Conservation (phyloP, 257 asterid genomes). For the Fraxinus quadrangulata region DNA sequence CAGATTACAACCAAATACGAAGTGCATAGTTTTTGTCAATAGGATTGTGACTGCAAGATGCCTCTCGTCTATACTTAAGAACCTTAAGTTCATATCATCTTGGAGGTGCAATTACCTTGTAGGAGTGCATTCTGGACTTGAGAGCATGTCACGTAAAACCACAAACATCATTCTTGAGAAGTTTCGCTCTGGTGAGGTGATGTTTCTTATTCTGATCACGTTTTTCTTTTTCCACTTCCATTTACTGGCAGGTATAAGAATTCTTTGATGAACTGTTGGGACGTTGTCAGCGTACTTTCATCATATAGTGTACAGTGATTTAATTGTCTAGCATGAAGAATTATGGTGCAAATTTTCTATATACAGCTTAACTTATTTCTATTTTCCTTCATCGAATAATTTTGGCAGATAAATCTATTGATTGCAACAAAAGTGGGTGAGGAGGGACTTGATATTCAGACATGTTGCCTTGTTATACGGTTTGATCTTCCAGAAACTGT, state of each 20-base stretch:
- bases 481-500: constrained; percentile 99
- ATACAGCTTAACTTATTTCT: constrained; percentile 15
- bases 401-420: constrained; percentile 81
- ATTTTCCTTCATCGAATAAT: constrained; percentile 24
- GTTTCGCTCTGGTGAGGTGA: constrained; percentile 95
- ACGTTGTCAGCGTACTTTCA: constrained; percentile 12
- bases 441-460: constrained; percentile 99
- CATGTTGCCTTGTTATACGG: constrained; percentile 98
- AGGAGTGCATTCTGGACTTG: constrained; percentile 79
- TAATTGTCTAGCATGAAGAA: constrained; percentile 19
- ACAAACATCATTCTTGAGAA: constrained; percentile 69
- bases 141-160: constrained; percentile 62
- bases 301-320: constrained; percentile 16
- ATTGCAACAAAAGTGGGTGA: constrained; percentile 99
- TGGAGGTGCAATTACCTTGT: constrained; percentile 92
- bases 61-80: constrained; percentile 62
- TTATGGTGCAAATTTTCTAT: background rate
- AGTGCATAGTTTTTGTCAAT: constrained; percentile 93
- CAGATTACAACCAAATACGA: constrained; percentile 87
- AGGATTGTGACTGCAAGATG: constrained; percentile 91
- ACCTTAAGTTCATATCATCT: constrained; percentile 62
- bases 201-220: constrained; percentile 21
- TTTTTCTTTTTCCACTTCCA: constrained; percentile 19
- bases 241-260: background rate
- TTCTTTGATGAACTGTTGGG: constrained; percentile 14